Conservation (phyloP, 2,329 filamentous ascomycete genomes). For the Botryotinia globosa region DNA sequence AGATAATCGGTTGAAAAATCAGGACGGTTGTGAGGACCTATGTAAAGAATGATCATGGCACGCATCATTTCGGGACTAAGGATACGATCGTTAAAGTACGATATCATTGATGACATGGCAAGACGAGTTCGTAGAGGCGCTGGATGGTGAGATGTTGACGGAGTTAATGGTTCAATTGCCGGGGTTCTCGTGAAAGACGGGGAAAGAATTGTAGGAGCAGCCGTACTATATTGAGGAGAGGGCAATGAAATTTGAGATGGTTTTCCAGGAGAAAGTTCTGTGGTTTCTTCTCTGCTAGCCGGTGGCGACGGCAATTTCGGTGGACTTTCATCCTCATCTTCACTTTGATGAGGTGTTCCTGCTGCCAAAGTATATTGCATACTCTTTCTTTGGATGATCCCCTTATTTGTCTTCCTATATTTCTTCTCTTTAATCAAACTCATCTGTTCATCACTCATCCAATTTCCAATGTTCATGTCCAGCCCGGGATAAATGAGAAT, state of each 20-base stretch:
- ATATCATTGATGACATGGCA: conserved; percentile 94
- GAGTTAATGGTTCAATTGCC: conserved; percentile 16
- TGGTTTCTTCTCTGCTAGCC: background rate
- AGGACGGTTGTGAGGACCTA: conserved; percentile 87
- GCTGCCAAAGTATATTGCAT: conserved; percentile 84
- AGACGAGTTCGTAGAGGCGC: conserved; percentile 75
- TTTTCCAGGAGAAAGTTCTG: background rate
- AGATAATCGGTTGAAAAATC: conserved; percentile 91
- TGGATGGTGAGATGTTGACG: conserved; percentile 49
- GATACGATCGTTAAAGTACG: conserved; percentile 94
- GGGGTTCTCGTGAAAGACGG: conserved; percentile 16
- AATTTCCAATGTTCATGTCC: conserved; percentile 97
- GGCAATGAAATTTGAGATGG: conserved; percentile 1
- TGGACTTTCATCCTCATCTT: conserved; percentile 58
- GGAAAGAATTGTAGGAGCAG: conserved; percentile 30
- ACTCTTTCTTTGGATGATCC: conserved; percentile 78
- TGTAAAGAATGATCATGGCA: conserved; percentile 97
- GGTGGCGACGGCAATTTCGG: conserved; percentile 36
- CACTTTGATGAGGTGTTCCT: conserved; percentile 77
- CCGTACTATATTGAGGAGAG: conserved; percentile 26
- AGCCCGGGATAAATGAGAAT: conserved; percentile 85
- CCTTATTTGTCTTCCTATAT: conserved; percentile 72
- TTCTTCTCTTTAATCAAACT: conserved; percentile 82
- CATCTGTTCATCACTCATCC: conserved; percentile 99
- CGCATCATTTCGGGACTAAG: conserved; percentile 98